Percentiles rank a stretch among this genome's conserved stretches.
These are phyloP conservation scores for Calonectria crousiana DNA, from an alignment of 2,329 filamentous ascomycete species.

Conservation along the genomic window DNA sequence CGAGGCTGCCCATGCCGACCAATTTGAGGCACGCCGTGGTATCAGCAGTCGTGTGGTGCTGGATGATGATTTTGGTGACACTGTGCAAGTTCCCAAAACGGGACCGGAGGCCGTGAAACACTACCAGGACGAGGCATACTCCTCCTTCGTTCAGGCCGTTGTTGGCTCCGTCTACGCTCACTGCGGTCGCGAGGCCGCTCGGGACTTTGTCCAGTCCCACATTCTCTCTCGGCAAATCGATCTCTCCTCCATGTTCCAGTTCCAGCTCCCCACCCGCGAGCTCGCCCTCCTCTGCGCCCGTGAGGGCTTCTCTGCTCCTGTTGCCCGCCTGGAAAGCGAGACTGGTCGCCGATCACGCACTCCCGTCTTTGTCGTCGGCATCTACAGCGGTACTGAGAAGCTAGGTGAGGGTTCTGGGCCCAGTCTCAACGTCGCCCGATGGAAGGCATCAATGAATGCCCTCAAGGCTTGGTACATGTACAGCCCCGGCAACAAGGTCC, in stretches of 20 bases:
- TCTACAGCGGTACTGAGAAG: slow-evolving; percentile 92
- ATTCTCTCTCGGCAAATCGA: slow-evolving; percentile 84
- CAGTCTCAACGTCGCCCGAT: slow-evolving; percentile 81
- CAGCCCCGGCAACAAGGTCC: slow-evolving; percentile 75
- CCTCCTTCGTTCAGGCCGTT: slow-evolving; percentile 85
- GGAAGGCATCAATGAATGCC: slow-evolving; percentile 84
- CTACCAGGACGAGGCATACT: slow-evolving; percentile 80
- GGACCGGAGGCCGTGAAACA: slow-evolving; percentile 63
- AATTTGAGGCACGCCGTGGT: slow-evolving; percentile 70
- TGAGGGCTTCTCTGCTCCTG: slow-evolving; percentile 88
- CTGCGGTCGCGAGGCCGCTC: slow-evolving; percentile 81
- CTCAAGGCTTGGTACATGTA: slow-evolving; percentile 98
- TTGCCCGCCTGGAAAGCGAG: slow-evolving; percentile 90
- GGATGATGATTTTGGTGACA: slow-evolving; percentile 87
- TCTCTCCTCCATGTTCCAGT: slow-evolving; percentile 83
- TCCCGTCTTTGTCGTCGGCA: slow-evolving; percentile 93
- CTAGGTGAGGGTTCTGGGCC: slow-evolving; percentile 89
- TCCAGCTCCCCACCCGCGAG: slow-evolving; percentile 86
- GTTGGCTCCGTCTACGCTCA: slow-evolving; percentile 90
- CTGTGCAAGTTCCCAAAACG: slow-evolving; percentile 42
- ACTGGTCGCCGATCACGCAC: slow-evolving; percentile 87
- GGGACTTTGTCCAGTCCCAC: slow-evolving; percentile 86
- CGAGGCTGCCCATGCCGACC: slow-evolving; percentile 58
- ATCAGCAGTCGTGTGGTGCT: slow-evolving; percentile 83
- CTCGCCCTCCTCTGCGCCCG: slow-evolving; percentile 85